Evolutionary conservation across 768 basidiomycete genomes (phyloP), one percentile per base, ranked within the genome.

Genomic region (Termitomyces sp.): DNA sequence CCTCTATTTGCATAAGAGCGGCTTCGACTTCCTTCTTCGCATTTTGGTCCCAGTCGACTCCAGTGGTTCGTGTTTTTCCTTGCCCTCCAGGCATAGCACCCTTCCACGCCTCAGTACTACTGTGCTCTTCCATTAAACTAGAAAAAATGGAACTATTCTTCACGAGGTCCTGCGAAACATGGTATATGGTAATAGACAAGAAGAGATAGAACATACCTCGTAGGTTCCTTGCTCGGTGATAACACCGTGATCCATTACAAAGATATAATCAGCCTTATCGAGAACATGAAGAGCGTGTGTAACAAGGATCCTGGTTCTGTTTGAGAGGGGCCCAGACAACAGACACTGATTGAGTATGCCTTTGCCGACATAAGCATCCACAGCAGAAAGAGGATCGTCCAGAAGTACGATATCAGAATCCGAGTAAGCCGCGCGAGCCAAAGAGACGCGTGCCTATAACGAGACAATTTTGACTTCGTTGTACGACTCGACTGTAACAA

Each of bases 381-480:
- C 85, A 0, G 91, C 90, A 36, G 85, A 84, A 34, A 93, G 79
- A 16, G 91, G 88, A 66, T 95, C 92, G 65, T 95, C 91, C 30
- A 93, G 78, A 14, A 93, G 79, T 42, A 91, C 83, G 53, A 93
- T 79, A 57, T 91, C 87, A 1, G 87, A 79, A 0, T 79, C 72
- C 3, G 88, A 85, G 65, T 93, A 95, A 1, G 87, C 86, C 0
- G 89, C 89, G 27, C 92, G 76, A 0, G 91, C 92, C 24, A 92
- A 73, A 1, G 86, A 87, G 4, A 91, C 80, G n/a, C 88, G 84
- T 39, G 88, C 87, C 81, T 88, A 64, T n/a, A 14, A 22, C 61
- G 24, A 42, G 18, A 56, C 20, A 53, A 30, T 52, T 18, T 46
- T 14, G 6, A 61, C 32, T 24, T 10, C 14, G 22, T 54, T 33